phyloP scores from a whole-genome alignment of 2,329 filamentous ascomycete species.

The Fusarium kyushuense region DNA sequence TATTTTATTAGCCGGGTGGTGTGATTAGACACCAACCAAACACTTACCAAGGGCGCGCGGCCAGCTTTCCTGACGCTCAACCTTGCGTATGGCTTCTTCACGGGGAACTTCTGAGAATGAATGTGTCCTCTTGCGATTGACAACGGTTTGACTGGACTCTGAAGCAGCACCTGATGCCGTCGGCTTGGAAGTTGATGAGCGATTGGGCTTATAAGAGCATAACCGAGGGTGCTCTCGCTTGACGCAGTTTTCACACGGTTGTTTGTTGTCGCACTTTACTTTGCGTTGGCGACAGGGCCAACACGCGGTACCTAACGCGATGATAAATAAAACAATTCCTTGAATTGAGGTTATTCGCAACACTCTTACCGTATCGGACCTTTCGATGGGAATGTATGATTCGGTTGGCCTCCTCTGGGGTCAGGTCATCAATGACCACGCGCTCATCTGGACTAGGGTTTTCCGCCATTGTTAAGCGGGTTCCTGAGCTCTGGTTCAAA shows the following conservation, averaged over 20 bases:
- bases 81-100: conserved; percentile 50
- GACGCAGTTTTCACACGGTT: conserved; percentile 76
- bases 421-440: conserved; percentile 67
- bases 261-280: conserved; percentile 77
- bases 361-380: conserved; percentile 72
- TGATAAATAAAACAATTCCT: conserved; percentile 26
- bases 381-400: conserved; percentile 78
- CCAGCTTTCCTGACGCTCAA: conserved; percentile 58
- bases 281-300: conserved; percentile 77
- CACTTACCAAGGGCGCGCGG: conserved; percentile 56
- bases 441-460: conserved; percentile 59
- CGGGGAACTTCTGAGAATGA: conserved; percentile 50
- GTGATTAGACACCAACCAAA: conserved; percentile 19
- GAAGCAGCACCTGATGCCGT: conserved; percentile 46
- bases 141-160: conserved; percentile 40
- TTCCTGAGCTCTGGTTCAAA: conserved; percentile 35
- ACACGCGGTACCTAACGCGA: conserved; percentile 67
- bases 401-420: conserved; percentile 73
- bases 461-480: conserved; percentile 58
- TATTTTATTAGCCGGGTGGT: conserved; percentile 40
- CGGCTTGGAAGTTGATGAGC: conserved; percentile 56
- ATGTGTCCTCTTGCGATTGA: conserved; percentile 51
- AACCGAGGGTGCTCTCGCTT: conserved; percentile 74
- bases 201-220: conserved; percentile 75
- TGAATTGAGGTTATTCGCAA: conserved; percentile 35